These are phyloP conservation scores for Monosporascus ibericus DNA, from an alignment of 2,329 filamentous ascomycete species.

Conservation along the genomic window DNA sequence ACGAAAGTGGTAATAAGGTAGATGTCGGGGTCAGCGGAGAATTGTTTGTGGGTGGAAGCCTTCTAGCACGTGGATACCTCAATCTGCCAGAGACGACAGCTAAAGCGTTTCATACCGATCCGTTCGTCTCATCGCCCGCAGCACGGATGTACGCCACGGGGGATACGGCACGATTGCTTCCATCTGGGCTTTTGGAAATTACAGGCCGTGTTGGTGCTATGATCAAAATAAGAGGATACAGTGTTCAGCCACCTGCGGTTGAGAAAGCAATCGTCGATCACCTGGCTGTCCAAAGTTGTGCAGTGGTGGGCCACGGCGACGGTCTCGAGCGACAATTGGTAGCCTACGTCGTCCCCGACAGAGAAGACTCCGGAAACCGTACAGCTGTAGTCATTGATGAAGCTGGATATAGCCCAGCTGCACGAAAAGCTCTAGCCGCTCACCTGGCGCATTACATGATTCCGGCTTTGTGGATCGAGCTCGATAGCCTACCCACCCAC, in stretches of 20 bases:
- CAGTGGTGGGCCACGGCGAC: constrained; percentile 68
- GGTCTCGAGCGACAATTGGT: constrained; percentile 70
- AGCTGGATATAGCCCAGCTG: constrained; percentile 63
- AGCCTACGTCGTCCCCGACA: constrained; percentile 68
- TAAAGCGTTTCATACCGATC: constrained; percentile 62
- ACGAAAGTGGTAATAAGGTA: constrained; percentile 61
- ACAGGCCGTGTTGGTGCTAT: constrained; percentile 71
- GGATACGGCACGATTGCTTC: constrained; percentile 61
- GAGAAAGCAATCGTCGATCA: constrained; percentile 66
- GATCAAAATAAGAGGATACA: constrained; percentile 78
- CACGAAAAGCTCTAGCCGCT: constrained; percentile 57
- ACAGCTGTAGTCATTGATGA: constrained; percentile 61
- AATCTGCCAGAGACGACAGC: constrained; percentile 74
- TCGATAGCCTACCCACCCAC: constrained; percentile 66
- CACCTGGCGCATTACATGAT: constrained; percentile 81
- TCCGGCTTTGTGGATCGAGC: constrained; percentile 68
- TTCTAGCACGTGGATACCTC: constrained; percentile 71
- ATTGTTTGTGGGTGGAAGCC: constrained; percentile 66
- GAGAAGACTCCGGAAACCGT: constrained; percentile 50
- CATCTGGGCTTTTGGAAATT: constrained; percentile 66
- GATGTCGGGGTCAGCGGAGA: constrained; percentile 60
- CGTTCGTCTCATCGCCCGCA: constrained; percentile 52
- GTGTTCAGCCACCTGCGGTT: constrained; percentile 70
- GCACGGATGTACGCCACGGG: constrained; percentile 71
- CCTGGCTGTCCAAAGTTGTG: constrained; percentile 65